Evolutionary conservation across 352 stramenopile species (phyloP), one percentile per base, ranked within the genome.

Genomic region (Phytophthora tentaculata): DNA sequence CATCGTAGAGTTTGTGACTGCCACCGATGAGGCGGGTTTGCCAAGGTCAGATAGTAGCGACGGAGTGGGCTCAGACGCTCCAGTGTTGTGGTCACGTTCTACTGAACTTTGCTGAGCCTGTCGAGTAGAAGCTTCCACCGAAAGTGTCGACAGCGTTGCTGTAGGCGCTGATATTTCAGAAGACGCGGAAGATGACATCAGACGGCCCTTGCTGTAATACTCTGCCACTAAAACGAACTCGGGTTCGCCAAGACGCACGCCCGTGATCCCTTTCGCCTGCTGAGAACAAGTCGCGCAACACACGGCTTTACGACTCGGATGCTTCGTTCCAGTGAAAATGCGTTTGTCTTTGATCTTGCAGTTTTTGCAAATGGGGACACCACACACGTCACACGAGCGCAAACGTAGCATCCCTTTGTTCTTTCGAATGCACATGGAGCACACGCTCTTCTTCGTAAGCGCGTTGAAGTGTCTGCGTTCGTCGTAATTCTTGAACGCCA

Each of bases 281-380:
- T 69, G 56, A 0, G 71, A 67, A 44, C 76, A 87, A 23, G 53
- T 67, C 10, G 69, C 64, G 53, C 79, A 87, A 19, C 74, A 77
- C 37, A 61, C 55, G 10, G 77, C 63, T 9, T 55, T 48, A 43
- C 41, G 44, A 56, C 57, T 66, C 2, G 71, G 60, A 28, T 64
- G 57, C 24, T 56, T 57, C 10, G 16, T 61, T 6, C 80, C 70
- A 0, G 67, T 41, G 26, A 89, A 84, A 19, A 85, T 66, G 13
- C 56, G 54, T 43, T 56, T 58, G 52, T 83, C 79, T 51, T 89
- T 91, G 22, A 79, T 61, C 29, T 69, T 75, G 66, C 83, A 91
- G 41, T 69, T 76, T 1, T 69, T 66, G 49, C 81, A 89, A 17
- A 89, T 71, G 6, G 65, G 39, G 8, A 71, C 48, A 13, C 73